Evolutionary conservation across 1,284 basidiomycete species (phyloP).

Genomic region (Leccinum solheimii): DNA sequence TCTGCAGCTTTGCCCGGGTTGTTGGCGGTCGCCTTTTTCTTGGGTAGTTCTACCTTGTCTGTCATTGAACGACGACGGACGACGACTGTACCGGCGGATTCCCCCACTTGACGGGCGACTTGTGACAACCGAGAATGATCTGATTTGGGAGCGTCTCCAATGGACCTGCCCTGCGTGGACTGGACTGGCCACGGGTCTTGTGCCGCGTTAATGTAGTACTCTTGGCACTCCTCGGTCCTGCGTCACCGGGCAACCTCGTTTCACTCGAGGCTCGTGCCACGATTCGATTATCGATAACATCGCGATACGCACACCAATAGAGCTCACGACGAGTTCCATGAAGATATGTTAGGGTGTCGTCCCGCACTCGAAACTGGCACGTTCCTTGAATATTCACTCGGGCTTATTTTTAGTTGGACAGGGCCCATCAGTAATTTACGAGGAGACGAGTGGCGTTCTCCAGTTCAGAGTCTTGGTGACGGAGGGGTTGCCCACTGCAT

Average conservation of each 20-base stretch:
- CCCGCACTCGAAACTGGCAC: conserved; percentile 4
- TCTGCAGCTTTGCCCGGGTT: conserved; percentile 17
- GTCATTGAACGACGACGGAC: conserved; percentile 25
- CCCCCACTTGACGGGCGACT: conserved; percentile 16
- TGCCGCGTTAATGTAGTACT: conserved; percentile 11
- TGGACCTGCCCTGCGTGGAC: conserved; percentile 17
- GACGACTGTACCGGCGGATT: conserved; percentile 8
- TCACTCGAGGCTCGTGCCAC: background rate
- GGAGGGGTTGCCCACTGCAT: background rate
- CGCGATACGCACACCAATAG: background rate
- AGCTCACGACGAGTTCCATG: background rate
- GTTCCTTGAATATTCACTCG: background rate
- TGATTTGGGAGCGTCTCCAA: conserved; percentile 30
- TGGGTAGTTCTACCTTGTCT: conserved; percentile 26
- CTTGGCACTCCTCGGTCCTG: conserved; percentile 1
- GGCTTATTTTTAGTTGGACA: conserved; percentile 14
- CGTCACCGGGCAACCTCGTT: conserved; percentile 2
- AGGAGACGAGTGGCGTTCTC: conserved; percentile 11
- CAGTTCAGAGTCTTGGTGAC: background rate
- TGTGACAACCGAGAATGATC: conserved; percentile 16
- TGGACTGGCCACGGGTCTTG: conserved; percentile 1
- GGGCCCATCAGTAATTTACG: background rate
- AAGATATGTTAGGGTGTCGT: background rate
- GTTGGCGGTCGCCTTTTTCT: conserved; percentile 24
- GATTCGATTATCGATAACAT: background rate